Conservation (phyloP, 371 early-diverging fungal species). For the Dinochytrium kinnereticum region DNA sequence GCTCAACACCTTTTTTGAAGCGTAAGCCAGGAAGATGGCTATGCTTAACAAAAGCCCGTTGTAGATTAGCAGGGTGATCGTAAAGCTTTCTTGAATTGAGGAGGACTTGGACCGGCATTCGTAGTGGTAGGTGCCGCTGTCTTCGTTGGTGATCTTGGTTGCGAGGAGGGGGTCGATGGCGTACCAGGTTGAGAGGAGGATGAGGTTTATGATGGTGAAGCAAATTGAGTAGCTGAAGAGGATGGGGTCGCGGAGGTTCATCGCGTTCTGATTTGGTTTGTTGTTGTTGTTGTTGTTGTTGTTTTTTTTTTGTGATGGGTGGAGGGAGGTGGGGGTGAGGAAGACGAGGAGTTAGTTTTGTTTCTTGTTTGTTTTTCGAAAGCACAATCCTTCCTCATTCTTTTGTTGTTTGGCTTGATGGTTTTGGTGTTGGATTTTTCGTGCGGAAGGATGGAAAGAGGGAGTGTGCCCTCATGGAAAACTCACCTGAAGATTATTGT, state of each 20-base stretch:
- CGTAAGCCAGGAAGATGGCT: not conserved
- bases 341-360: too few relatives aligned
- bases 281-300: too few relatives aligned
- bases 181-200: not conserved
- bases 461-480: too few relatives aligned
- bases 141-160: not conserved
- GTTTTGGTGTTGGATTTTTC: too few relatives aligned
- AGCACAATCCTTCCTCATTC: too few relatives aligned
- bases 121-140: not conserved
- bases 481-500: too few relatives aligned
- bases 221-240: not conserved
- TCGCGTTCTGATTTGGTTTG: not conserved
- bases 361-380: too few relatives aligned
- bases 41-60: not conserved
- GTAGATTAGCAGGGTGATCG: conserved; percentile 1
- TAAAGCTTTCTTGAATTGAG: not conserved
- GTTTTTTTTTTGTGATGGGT: too few relatives aligned
- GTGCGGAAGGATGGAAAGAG: too few relatives aligned
- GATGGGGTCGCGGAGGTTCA: not conserved
- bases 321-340: too few relatives aligned
- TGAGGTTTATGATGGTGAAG: conserved; percentile 7
- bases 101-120: conserved; percentile 5
- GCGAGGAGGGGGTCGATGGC: not conserved
- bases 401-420: too few relatives aligned
- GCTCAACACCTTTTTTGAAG: not conserved